Conservation (phyloP, 73 alveolate genomes). For the Halteria grandinella region DNA sequence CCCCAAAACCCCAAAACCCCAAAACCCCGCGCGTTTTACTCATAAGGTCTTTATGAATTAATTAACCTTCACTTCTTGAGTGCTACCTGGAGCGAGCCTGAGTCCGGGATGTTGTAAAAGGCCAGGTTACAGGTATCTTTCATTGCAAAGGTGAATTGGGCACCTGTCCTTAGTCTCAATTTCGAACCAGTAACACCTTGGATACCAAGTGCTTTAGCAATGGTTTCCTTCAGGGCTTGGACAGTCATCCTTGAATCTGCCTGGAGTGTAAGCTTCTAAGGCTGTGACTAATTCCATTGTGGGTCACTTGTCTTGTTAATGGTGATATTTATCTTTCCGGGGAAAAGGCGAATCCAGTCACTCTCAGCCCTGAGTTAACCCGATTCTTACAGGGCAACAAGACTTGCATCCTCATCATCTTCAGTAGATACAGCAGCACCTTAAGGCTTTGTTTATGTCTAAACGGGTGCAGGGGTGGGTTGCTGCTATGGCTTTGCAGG, state of each 20-base stretch:
- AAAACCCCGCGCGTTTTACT: too few relatives aligned
- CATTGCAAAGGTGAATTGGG: slow-evolving; percentile 30
- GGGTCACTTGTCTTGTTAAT: slow-evolving; percentile 16
- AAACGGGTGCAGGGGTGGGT: too few relatives aligned
- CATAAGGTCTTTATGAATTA: too few relatives aligned
- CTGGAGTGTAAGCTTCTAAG: slow-evolving; percentile 35
- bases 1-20: too few relatives aligned
- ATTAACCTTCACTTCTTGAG: too few relatives aligned
- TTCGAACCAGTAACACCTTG: slow-evolving; percentile 23
- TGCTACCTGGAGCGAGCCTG: not conserved
- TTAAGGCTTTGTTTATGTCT: too few relatives aligned
- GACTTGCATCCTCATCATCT: slow-evolving; percentile 48
- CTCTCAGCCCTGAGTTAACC: slow-evolving; percentile 40
- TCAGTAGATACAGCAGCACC: too few relatives aligned
- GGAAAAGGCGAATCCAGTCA: slow-evolving; percentile 61
- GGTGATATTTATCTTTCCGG: slow-evolving; percentile 15
- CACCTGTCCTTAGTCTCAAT: slow-evolving; percentile 41
- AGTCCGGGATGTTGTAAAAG: slow-evolving; percentile 35
- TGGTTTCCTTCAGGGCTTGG: slow-evolving; percentile 13
- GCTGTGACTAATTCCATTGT: slow-evolving; percentile 27
- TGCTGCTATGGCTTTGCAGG: not conserved
- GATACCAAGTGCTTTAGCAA: not conserved
- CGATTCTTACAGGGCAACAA: slow-evolving; percentile 5
- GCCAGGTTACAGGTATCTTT: slow-evolving; percentile 63
- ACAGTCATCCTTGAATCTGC: slow-evolving; percentile 19